Evolutionary conservation across 768 basidiomycete species (phyloP), one percentile per base, ranked within the genome.

Genomic region (Pisolithus microcarpus): DNA sequence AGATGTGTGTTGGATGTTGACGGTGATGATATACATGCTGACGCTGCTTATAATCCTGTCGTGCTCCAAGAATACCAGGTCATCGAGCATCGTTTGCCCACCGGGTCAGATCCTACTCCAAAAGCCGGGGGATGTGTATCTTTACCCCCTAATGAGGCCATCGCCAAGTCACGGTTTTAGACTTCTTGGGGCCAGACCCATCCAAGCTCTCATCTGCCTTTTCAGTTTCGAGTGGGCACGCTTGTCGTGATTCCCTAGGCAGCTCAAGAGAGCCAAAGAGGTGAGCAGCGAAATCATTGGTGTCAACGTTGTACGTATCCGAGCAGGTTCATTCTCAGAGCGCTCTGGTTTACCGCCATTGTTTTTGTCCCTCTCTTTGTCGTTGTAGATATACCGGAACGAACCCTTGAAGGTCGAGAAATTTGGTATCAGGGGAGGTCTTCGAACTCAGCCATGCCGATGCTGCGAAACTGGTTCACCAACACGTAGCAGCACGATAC

Each of bases 41-140:
- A 55, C 56, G 9, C 59, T 61, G 13, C n/a, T 52, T 44, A 45
- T 30, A 38, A 16, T 26, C 37, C 42, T 48, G n/a, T 49, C 38
- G 53, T 58, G 46, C 75, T 91, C 66, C 76, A 79, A 64, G 95
- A 99, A 81, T 97, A 77, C 78, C 93, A 96, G 75, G 88, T 98
- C 71, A 87, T 99, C 60, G 96, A 96, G 59, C 91, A 95, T 68
- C 94, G 96, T 71, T 76, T 97, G 63, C 95, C 96, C 65, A 93
- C 92, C 49, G 91, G 92, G 76, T 69, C 79, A 57, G 90, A 96
- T 58, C 91, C 91, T 50, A 89, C 80, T 55, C 96, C 96, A 55
- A 97, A 98, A 82, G 94, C 98, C 72, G 97, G 90, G 88, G 95
- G 63, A 97, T 97, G 95, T 87, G 95, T 72, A 96, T 98, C 66